These are phyloP conservation scores for Dictyostelium intermedium DNA, from an alignment of 78 protist genomes.

Conservation along the genomic window DNA sequence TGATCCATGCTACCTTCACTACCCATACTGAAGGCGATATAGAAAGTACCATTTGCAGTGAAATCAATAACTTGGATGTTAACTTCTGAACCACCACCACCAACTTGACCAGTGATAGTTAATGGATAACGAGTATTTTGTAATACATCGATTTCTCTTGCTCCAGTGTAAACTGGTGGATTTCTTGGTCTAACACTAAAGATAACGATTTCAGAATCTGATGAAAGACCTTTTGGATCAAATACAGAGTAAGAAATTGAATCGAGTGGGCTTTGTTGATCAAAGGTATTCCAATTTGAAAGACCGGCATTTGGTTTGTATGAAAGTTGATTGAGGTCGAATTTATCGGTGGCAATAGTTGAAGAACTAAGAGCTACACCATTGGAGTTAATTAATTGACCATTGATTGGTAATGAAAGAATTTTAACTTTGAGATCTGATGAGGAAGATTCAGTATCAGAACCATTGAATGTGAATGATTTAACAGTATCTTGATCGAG, in stretches of 20 bases:
- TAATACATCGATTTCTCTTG: background rate
- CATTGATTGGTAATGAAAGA: slow-evolving; percentile 1
- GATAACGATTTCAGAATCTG: background rate
- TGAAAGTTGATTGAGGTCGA: background rate
- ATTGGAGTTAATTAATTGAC: background rate
- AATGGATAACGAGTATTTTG: background rate
- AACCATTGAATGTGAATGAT: background rate
- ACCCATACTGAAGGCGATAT: background rate
- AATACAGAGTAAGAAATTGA: background rate
- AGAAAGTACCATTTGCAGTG: background rate
- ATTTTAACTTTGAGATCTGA: background rate
- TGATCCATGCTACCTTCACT: background rate
- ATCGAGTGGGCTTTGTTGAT: slow-evolving; percentile 10
- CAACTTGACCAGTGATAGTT: background rate
- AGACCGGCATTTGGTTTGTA: slow-evolving; percentile 19
- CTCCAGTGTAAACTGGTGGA: slow-evolving; percentile 18
- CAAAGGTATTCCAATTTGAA: slow-evolving; percentile 9
- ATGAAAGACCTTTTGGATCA: background rate
- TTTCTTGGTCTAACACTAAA: slow-evolving; percentile 23
- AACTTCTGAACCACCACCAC: background rate
- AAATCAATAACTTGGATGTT: background rate
- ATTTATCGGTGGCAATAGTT: background rate
- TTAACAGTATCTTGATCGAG: background rate
- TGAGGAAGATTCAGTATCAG: background rate
- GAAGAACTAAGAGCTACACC: background rate